phyloP scores from a whole-genome alignment of 2,329 filamentous ascomycete genomes.

The Dactylellina parvicollis region DNA sequence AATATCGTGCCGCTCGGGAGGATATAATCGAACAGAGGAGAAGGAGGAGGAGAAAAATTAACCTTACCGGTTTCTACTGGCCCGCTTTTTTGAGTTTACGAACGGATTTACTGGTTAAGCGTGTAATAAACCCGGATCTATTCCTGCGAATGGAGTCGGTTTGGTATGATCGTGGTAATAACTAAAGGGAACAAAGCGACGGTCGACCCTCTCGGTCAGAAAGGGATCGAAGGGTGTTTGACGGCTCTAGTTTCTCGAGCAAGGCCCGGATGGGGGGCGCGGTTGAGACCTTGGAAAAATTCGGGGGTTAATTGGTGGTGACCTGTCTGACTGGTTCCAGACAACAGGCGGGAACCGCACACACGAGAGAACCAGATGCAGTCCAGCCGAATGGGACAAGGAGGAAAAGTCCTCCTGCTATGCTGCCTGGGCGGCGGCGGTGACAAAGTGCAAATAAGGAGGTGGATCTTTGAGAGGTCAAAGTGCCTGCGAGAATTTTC shows the following conservation, averaged over 20 bases:
- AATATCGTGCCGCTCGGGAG: conserved; percentile 13
- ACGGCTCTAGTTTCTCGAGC: conserved; percentile 6
- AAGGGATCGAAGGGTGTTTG: conserved; percentile 27
- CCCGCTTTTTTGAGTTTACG: conserved; percentile 33
- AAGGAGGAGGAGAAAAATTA: conserved; percentile 9
- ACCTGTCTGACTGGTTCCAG: conserved; percentile 1
- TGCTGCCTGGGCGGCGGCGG: conserved; percentile 38
- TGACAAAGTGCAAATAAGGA: conserved; percentile 51
- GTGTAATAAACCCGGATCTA: conserved; percentile 11
- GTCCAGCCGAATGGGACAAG: conserved; percentile 18
- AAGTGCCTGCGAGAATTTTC: conserved; percentile 22
- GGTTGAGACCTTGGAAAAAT: conserved; percentile 31
- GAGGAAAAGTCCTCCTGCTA: conserved; percentile 10
- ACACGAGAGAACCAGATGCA: conserved; percentile 3
- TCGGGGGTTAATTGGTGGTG: conserved; percentile 1
- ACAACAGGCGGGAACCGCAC: conserved; percentile 30
- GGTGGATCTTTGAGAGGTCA: conserved; percentile 44
- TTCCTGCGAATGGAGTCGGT: not conserved
- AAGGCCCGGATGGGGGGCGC: not conserved
- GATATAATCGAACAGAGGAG: conserved; percentile 19
- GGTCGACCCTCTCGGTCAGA: conserved; percentile 8
- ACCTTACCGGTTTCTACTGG: conserved; percentile 28
- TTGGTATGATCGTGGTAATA: no score
- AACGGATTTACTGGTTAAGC: conserved; percentile 22
- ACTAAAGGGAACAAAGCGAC: conserved; percentile 48